Evolutionary conservation across 2,329 filamentous ascomycete genomes (phyloP).

Genomic region (Tolypocladium guangdongense): DNA sequence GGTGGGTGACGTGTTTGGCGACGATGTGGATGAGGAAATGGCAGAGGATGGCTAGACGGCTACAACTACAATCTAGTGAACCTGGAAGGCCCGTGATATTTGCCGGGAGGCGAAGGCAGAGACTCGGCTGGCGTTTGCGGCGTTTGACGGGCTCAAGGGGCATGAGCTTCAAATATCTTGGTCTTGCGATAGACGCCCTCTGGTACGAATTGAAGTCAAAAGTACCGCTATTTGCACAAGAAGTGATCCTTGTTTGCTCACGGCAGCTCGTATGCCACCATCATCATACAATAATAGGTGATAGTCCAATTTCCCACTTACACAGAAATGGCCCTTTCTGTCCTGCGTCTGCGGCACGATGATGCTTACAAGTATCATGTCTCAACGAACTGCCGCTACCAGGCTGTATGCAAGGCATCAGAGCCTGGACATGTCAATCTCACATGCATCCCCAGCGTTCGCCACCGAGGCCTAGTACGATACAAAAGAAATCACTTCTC

Average conservation of each 20-base stretch:
- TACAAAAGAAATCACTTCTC: conserved; percentile 11
- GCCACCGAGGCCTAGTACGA: not conserved
- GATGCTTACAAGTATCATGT: not conserved
- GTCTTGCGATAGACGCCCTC: not conserved
- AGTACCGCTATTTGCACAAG: not conserved
- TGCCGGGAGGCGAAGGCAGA: not conserved
- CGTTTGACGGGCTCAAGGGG: not conserved
- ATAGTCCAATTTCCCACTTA: too few relatives aligned
- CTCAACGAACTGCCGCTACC: too few relatives aligned
- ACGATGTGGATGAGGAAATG: conserved; percentile 46
- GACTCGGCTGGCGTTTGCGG: conserved; percentile 5
- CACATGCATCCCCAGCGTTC: not conserved
- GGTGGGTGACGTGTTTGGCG: conserved; percentile 44
- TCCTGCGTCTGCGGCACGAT: too few relatives aligned
- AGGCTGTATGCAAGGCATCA: too few relatives aligned
- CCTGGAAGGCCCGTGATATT: not conserved
- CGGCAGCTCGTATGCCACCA: too few relatives aligned
- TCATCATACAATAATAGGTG: too few relatives aligned
- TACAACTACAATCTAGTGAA: too few relatives aligned
- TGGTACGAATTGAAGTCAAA: not conserved
- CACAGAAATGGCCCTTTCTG: too few relatives aligned
- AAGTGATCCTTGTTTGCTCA: not conserved
- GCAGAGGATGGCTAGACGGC: conserved; percentile 25
- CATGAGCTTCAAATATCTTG: conserved; percentile 1
- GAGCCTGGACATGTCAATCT: too few relatives aligned